Evolutionary conservation across 352 stramenopile genomes (phyloP).

Genomic region (Phytophthora macrochlamydospora): DNA sequence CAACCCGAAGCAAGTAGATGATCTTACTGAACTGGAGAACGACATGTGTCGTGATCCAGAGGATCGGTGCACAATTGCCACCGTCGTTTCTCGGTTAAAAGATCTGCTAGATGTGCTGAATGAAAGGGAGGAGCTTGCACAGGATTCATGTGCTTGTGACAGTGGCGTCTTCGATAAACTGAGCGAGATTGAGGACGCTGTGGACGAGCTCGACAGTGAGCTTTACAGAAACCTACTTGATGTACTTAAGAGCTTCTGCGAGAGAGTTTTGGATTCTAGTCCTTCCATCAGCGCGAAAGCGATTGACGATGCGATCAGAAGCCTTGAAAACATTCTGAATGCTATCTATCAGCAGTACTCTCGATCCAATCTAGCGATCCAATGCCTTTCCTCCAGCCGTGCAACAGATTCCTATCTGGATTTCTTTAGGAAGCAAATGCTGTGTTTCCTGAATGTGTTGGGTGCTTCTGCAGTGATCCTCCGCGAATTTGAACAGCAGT

Average conservation of each 20-base stretch:
- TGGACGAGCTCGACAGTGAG: too few species aligned
- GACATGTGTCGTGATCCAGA: not conserved
- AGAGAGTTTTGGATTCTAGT: too few species aligned
- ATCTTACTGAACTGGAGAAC: not conserved
- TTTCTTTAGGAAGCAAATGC: slow-evolving; percentile 7
- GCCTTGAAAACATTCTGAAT: not conserved
- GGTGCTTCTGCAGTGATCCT: not conserved
- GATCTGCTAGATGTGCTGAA: not conserved
- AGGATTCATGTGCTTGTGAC: too few species aligned
- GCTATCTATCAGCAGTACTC: not conserved
- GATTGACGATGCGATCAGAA: too few species aligned
- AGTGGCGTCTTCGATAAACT: too few species aligned
- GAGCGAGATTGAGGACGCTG: too few species aligned
- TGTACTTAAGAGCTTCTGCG: too few species aligned
- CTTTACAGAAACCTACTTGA: too few species aligned
- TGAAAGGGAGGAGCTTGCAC: not conserved
- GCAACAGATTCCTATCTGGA: not conserved
- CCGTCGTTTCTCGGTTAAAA: not conserved
- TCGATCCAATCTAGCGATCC: not conserved
- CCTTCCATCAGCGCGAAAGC: too few species aligned
- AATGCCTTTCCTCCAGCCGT: not conserved
- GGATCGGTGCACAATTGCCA: not conserved
- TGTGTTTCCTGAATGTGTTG: slow-evolving; percentile 2
- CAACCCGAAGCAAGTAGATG: too few species aligned
- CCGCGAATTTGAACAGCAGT: not conserved